These are phyloP conservation scores for Penicillium simplicissimum DNA, from an alignment of 495 filamentous ascomycete genomes.

Conservation along the genomic window DNA sequence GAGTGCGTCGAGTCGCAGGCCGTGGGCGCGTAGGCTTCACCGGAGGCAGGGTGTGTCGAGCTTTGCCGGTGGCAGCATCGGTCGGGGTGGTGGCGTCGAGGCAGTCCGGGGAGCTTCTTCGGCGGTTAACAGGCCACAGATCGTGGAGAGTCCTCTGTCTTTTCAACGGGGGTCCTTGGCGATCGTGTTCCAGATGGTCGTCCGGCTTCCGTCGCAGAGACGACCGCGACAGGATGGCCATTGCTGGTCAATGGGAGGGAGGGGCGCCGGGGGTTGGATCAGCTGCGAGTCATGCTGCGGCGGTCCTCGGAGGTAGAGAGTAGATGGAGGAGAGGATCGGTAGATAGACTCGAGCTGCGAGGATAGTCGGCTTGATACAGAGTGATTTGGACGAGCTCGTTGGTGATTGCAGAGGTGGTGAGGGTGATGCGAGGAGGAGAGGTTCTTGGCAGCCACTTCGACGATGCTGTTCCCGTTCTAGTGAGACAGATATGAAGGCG, in stretches of 20 bases:
- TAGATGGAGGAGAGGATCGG: background rate
- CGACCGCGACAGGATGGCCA: constrained; percentile 43
- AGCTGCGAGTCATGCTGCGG: constrained; percentile 23
- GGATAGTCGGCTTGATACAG: background rate
- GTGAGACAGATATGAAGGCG: background rate
- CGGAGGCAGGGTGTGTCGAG: constrained; percentile 26
- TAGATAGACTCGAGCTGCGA: background rate
- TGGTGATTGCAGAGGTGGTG: constrained; percentile 7
- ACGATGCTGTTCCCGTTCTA: constrained; percentile 7
- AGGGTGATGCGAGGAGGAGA: constrained; percentile 8
- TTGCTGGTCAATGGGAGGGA: constrained; percentile 24
- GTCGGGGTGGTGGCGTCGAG: constrained; percentile 35
- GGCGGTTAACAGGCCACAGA: constrained; percentile 26
- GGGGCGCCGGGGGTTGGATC: constrained; percentile 3
- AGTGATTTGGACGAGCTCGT: constrained; percentile 7
- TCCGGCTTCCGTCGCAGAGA: constrained; percentile 36
- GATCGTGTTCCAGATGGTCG: constrained; percentile 24
- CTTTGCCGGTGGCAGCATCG: constrained; percentile 15
- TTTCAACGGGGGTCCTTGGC: constrained; percentile 33
- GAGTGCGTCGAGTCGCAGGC: constrained; percentile 22
- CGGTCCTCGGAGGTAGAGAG: background rate
- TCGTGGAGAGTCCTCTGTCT: constrained; percentile 31
- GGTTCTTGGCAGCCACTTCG: constrained; percentile 15
- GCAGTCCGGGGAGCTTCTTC: constrained; percentile 43
- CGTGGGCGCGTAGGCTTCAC: constrained; percentile 26